phyloP scores from a whole-genome alignment of 75 land plant genomes.

The Cunninghamia lanceolata region DNA sequence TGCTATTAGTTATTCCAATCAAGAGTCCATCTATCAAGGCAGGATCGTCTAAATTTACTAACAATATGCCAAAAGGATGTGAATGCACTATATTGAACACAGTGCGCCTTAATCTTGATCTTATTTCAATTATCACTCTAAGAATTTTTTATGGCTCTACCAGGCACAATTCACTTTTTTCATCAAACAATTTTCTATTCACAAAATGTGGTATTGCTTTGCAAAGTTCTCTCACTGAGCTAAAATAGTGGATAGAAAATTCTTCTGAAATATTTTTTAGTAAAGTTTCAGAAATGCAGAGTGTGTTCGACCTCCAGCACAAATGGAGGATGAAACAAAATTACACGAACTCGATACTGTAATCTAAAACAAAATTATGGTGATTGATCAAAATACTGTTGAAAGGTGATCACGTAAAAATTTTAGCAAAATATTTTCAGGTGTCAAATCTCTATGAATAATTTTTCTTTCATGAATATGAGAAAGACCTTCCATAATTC shows the following conservation, averaged over 20 bases:
- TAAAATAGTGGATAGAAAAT: constrained; percentile 19
- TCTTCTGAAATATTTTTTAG: constrained; percentile 21
- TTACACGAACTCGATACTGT: constrained; percentile 38
- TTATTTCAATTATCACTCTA: constrained; percentile 29
- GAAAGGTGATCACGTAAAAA: too few relatives aligned
- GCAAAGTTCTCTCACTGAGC: constrained; percentile 29
- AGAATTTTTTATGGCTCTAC: constrained; percentile 35
- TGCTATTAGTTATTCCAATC: constrained; percentile 3
- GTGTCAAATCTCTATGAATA: too few relatives aligned
- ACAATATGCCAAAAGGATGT: constrained; percentile 17
- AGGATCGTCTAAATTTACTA: constrained; percentile 28
- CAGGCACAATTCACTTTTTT: constrained; percentile 19
- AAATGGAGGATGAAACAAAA: constrained; percentile 26
- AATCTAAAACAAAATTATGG: constrained; percentile 30
- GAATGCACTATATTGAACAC: constrained; percentile 20
- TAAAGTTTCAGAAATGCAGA: constrained; percentile 20
- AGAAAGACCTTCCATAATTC: too few relatives aligned
- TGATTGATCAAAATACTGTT: constrained; percentile 20
- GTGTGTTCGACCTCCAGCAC: constrained; percentile 16
- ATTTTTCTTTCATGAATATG: too few relatives aligned
- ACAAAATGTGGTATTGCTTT: constrained; percentile 42
- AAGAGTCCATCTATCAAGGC: constrained; percentile 37
- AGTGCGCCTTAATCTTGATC: constrained; percentile 35
- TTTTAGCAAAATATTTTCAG: too few relatives aligned
- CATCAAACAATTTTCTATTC: constrained; percentile 16